These are phyloP conservation scores for Dioscorea alata DNA, from an alignment of 106 monocot species.

Conservation along the genomic window DNA sequence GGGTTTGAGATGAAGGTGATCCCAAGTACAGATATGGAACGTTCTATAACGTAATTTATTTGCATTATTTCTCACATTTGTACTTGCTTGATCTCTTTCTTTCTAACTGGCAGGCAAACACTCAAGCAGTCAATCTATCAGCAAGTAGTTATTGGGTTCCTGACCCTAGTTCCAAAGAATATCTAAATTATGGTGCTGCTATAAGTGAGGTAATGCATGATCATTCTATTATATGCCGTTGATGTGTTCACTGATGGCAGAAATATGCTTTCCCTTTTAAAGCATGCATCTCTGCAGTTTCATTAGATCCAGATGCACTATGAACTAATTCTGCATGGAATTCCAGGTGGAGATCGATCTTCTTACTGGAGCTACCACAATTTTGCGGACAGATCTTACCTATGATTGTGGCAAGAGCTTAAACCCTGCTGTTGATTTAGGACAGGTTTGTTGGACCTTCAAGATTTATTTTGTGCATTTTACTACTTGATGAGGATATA, in stretches of 20 bases:
- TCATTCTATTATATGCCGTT: too few species aligned
- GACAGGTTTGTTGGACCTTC: slow-evolving; percentile 55
- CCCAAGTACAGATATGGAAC: too few species aligned
- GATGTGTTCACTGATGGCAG: too few species aligned
- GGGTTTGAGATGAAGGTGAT: too few species aligned
- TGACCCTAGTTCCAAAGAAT: slow-evolving; percentile 22
- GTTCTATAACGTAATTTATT: too few species aligned
- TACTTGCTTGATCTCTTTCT: too few species aligned
- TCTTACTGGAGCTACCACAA: slow-evolving; percentile 60
- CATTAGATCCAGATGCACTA: background rate
- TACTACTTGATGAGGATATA: too few species aligned
- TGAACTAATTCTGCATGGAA: background rate
- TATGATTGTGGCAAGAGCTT: slow-evolving; percentile 89
- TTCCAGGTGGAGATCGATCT: slow-evolving; percentile 83
- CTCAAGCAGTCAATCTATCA: slow-evolving; percentile 50
- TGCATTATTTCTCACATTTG: too few species aligned
- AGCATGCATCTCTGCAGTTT: background rate
- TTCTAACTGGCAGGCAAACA: slow-evolving; percentile 42
- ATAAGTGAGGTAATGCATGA: slow-evolving; percentile 46
- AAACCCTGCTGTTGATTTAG: slow-evolving; percentile 87
- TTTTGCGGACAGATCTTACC: slow-evolving; percentile 52
- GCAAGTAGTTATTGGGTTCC: slow-evolving; percentile 52
- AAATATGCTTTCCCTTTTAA: too few species aligned
- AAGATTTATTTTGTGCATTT: background rate
- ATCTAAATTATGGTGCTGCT: slow-evolving; percentile 84